These are phyloP conservation scores for Sporothrix euskadiensis DNA, from an alignment of 2,329 filamentous ascomycete species.

Conservation along the genomic window DNA sequence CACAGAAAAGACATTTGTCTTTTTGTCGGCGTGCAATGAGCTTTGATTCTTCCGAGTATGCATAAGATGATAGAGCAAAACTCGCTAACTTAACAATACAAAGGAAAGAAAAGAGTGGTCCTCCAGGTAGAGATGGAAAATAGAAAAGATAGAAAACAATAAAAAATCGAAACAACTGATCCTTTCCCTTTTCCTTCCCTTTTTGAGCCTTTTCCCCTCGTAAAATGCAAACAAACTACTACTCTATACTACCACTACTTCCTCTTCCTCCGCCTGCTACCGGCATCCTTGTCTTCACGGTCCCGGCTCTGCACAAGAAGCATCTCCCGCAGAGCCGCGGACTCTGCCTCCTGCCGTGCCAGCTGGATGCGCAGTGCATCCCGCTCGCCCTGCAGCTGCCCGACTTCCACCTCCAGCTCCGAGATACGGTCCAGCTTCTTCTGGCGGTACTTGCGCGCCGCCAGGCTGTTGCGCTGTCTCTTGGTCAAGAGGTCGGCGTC, in stretches of 20 bases:
- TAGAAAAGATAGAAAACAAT: neutral
- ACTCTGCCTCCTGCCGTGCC: constrained; percentile 60
- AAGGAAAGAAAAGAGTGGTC: neutral
- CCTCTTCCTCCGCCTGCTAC: constrained; percentile 11
- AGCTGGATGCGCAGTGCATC: constrained; percentile 58
- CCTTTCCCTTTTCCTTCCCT: neutral
- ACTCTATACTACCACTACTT: neutral
- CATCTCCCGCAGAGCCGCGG: constrained; percentile 54
- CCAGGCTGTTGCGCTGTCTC: constrained; percentile 62
- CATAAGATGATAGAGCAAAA: neutral
- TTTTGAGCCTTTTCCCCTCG: neutral
- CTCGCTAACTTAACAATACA: constrained; percentile 22
- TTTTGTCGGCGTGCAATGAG: neutral
- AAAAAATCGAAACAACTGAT: neutral
- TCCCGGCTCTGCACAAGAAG: constrained; percentile 33
- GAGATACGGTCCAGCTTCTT: constrained; percentile 62
- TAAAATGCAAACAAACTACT: neutral
- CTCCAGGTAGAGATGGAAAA: neutral
- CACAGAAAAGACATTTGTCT: neutral
- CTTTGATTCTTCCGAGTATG: constrained; percentile 11
- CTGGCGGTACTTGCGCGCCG: constrained; percentile 63
- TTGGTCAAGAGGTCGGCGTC: constrained; percentile 44
- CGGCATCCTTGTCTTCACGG: neutral
- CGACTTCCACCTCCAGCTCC: constrained; percentile 56
- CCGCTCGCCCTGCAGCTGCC: constrained; percentile 54